These are phyloP conservation scores for Candida piceae DNA, from an alignment of 805 yeast species.

Conservation along the genomic window DNA sequence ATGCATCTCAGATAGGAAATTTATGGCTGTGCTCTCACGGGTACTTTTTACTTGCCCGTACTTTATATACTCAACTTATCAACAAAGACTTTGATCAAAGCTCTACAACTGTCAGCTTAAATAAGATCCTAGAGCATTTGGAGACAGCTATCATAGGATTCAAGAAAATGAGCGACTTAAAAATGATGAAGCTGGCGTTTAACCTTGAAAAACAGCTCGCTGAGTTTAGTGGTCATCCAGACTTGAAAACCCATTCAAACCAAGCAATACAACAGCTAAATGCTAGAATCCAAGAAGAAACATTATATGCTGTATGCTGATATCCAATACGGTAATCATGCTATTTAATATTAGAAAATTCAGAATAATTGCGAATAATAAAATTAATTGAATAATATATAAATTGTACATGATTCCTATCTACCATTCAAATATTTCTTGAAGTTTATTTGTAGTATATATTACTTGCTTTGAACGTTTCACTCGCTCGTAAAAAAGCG, in stretches of 20 bases:
- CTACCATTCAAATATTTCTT: constrained; percentile 21
- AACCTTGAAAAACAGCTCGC: constrained; percentile 37
- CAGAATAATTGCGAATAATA: too few species aligned
- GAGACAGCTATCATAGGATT: constrained; percentile 42
- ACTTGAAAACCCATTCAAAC: constrained; percentile 30
- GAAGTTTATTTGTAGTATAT: constrained; percentile 3
- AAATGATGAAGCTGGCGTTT: constrained; percentile 37
- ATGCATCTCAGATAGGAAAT: constrained; percentile 36
- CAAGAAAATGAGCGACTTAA: constrained; percentile 33
- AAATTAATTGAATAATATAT: too few species aligned
- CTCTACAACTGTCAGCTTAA: constrained; percentile 13
- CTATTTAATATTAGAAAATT: too few species aligned
- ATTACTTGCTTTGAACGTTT: constrained; percentile 33
- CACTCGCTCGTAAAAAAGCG: constrained; percentile 50
- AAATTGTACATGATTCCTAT: too few species aligned
- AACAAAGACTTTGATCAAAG: not conserved
- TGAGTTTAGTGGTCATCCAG: constrained; percentile 23
- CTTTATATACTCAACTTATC: too few species aligned
- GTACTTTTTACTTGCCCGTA: constrained; percentile 31
- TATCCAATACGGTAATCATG: not conserved
- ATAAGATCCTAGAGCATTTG: constrained; percentile 33
- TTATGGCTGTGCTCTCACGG: constrained; percentile 36
- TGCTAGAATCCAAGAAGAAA: constrained; percentile 26
- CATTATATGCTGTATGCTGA: constrained; percentile 16
- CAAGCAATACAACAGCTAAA: constrained; percentile 27